phyloP scores from a whole-genome alignment of 2,329 filamentous ascomycete genomes.

The Microsporum ferrugineum region DNA sequence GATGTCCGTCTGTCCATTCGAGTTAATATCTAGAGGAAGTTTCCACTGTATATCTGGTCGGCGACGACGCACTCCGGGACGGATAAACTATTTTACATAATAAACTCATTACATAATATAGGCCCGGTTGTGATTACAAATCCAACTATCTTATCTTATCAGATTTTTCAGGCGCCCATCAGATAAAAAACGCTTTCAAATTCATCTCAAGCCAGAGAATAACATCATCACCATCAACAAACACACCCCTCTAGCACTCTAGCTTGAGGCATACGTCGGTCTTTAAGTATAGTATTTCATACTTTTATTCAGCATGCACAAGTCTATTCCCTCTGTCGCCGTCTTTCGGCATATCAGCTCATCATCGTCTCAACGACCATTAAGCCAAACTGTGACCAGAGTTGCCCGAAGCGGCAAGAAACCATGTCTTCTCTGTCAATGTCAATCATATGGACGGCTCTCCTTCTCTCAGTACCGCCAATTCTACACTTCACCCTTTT shows the following conservation, averaged over 20 bases:
- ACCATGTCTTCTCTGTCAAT: background rate
- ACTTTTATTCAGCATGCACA: background rate
- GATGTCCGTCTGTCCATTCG: no score
- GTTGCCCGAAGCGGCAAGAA: background rate
- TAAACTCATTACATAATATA: background rate
- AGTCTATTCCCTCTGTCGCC: background rate
- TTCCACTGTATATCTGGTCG: no score
- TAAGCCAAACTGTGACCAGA: background rate
- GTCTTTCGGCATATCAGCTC: background rate
- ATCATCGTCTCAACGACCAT: background rate
- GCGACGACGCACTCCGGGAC: background rate
- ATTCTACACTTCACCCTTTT: background rate
- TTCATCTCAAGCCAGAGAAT: background rate
- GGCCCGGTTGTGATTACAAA: background rate
- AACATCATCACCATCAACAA: background rate
- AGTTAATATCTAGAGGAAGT: no score
- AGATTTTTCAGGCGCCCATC: background rate
- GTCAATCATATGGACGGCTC: background rate
- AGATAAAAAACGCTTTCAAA: background rate
- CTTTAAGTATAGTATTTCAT: background rate
- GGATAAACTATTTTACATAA: background rate
- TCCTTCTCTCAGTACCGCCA: background rate
- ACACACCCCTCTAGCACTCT: background rate
- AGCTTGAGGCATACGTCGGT: background rate
- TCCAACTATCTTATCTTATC: conserved; percentile 6